A percentile compares a stretch with the other conserved stretches of the same genome.
phyloP scores from a whole-genome alignment of 345 rosid species.

The Adansonia digitata region DNA sequence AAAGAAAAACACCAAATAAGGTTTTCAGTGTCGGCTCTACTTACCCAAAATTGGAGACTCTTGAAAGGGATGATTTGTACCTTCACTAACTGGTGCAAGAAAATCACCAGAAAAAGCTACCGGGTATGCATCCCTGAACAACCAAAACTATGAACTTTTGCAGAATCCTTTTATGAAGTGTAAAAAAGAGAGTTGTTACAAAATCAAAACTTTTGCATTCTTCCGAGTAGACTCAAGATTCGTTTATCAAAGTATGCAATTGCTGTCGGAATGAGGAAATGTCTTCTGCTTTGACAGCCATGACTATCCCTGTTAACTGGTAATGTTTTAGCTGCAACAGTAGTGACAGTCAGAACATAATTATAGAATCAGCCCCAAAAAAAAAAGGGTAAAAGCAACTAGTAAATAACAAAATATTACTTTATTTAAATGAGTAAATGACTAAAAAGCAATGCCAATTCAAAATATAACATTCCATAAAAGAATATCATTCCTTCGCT shows the following conservation, averaged over 20 bases:
- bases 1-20: too few relatives aligned
- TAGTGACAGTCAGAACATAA: conserved; percentile 1
- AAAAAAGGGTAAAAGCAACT: not conserved
- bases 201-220: not conserved
- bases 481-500: not conserved
- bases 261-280: conserved; percentile 46
- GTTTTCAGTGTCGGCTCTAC: not conserved
- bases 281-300: conserved; percentile 59
- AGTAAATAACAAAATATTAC: not conserved
- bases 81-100: not conserved
- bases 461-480: not conserved
- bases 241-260: conserved; percentile 52
- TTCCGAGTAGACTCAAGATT: conserved; percentile 16
- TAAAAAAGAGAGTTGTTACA: not conserved
- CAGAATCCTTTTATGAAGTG: not conserved
- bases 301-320: conserved; percentile 59
- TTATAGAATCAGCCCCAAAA: not conserved
- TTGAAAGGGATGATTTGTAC: not conserved
- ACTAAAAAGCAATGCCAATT: not conserved
- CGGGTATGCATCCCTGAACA: not conserved
- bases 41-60: not conserved
- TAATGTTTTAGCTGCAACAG: conserved; percentile 64
- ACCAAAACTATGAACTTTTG: not conserved
- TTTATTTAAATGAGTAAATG: not conserved
- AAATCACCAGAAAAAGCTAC: not conserved